Conservation (phyloP, 2,329 filamentous ascomycete genomes). For the Trichoderma sp. region DNA sequence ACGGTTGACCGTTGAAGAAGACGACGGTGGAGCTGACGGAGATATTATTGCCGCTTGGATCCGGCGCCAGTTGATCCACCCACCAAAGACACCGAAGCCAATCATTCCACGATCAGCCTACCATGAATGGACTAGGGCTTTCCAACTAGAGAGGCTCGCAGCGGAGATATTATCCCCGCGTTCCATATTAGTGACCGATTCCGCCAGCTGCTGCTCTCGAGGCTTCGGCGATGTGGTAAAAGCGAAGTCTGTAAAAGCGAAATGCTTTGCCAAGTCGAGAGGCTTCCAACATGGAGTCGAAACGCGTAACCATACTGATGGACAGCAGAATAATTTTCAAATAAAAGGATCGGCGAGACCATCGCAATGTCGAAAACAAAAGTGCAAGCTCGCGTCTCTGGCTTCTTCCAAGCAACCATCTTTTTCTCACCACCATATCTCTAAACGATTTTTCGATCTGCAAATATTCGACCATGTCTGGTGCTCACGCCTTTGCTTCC, state of each 20-base stretch:
- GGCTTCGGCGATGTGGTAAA: background rate
- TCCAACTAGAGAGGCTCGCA: background rate
- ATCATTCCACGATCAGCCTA: background rate
- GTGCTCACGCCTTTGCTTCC: background rate
- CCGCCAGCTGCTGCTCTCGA: background rate
- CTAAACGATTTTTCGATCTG: background rate
- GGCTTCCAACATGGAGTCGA: background rate
- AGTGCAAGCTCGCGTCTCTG: background rate
- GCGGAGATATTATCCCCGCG: background rate
- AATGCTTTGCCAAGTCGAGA: background rate
- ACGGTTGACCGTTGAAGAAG: background rate
- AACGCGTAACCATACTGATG: background rate
- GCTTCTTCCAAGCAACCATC: background rate
- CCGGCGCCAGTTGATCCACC: background rate
- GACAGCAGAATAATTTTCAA: background rate
- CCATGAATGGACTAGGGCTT: background rate
- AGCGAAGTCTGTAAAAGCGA: background rate
- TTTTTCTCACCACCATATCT: too few species aligned
- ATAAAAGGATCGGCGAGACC: background rate
- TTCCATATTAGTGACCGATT: background rate
- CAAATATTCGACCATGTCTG: background rate
- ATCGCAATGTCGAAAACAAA: background rate
- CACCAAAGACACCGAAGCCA: background rate
- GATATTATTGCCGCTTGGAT: conserved; percentile 7
- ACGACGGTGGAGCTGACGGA: background rate